Evolutionary conservation across 768 basidiomycete species (phyloP), one percentile per base, ranked within the genome.

Genomic region (Suillus brevipes): DNA sequence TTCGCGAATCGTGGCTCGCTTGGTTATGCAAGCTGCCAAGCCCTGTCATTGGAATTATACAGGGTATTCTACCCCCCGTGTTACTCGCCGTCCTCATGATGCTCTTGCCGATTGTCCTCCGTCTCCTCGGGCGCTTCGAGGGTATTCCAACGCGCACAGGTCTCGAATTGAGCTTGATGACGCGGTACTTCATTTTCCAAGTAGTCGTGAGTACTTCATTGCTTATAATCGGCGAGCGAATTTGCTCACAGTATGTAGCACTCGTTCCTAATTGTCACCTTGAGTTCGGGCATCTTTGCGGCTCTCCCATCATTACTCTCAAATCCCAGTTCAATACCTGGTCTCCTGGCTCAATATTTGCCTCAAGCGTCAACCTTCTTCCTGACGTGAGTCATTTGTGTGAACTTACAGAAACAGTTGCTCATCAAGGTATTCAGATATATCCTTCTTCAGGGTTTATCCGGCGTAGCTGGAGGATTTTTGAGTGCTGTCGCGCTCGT

Each of bases 101-200:
- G 87, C 81, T 99, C 8, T 82, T 99, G 87, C 89, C 83, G 0
- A 91, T 95, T 71, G 70, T 99, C 18, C 76, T 99, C 65, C 84
- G 97, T 45, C 78, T 93, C 25, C 79, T 98, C 36, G 92, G 88
- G 14, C 81, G 85, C 23, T 90, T 97, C 62, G 94, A 99, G 78
- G 97, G 97, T 23, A 93, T 95, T 23, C 95, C 97, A 0, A 89
- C 91, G 68, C 83, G 84, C 40, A 92, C 89, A 0, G 89, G 87
- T 1, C 78, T 99, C 49, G 97, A 99, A 70, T 83, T 97, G 6
- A 92, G 90, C 60, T 77, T 99, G 72, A 97, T 98, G 96, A 89
- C 87, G 1, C 83, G 97, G 25, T 99, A 84, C 79, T 97, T 97
- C 80, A 80, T 94, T 67, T 97, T 97, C 84, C 90, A 92, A 79